Conservation (phyloP, 179 eudicot genomes). For the Vitellaria paradoxa region DNA sequence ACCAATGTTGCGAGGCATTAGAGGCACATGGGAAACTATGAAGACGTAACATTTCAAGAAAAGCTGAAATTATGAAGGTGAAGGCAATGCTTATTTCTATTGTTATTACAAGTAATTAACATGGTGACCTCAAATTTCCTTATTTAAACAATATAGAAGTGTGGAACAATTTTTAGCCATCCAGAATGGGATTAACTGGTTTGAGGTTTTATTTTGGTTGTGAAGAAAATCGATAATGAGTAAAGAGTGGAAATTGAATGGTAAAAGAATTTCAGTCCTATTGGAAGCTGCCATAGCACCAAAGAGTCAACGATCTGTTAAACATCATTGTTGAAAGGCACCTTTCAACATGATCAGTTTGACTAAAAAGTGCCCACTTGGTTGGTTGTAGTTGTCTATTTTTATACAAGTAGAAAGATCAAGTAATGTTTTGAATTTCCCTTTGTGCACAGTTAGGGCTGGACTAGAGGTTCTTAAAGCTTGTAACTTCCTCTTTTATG, state of each 20-base stretch:
- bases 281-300: background rate
- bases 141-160: background rate
- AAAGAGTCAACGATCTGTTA: background rate
- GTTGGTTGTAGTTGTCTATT: background rate
- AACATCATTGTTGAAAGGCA: background rate
- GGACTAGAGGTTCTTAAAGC: background rate
- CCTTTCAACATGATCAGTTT: background rate
- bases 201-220: background rate
- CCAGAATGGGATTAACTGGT: background rate
- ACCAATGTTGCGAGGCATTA: background rate
- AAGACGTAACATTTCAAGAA: background rate
- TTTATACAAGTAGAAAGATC: conserved; percentile 4
- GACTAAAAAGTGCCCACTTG: background rate
- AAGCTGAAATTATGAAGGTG: background rate
- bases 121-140: background rate
- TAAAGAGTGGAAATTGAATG: background rate
- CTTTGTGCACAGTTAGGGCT: background rate
- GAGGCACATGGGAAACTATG: background rate
- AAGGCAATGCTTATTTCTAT: background rate
- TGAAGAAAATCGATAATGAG: background rate
- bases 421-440: background rate
- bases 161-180: background rate
- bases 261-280: background rate
- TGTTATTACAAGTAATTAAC: background rate
- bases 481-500: background rate